Evolutionary conservation across 306 rosid genomes (phyloP), one percentile per base, ranked within the genome.

Genomic region (Medicago lupulina): DNA sequence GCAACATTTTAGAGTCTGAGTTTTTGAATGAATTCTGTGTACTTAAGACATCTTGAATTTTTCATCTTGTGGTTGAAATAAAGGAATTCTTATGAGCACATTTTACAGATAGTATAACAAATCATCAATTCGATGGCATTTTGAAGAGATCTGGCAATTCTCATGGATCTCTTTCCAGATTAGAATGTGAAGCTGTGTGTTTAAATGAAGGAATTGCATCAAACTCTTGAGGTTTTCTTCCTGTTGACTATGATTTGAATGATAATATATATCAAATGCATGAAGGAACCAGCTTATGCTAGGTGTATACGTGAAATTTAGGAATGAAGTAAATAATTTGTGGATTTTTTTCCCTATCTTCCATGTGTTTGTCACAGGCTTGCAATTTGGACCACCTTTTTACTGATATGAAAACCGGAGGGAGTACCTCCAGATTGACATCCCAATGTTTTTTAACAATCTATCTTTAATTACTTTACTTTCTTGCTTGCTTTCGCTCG

Each of bases 81-180:
- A n/a, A n/a, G n/a, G n/a, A n/a, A n/a, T n/a, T n/a, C n/a, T n/a
- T n/a, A n/a, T n/a, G n/a, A n/a, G n/a, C n/a, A n/a, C n/a, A n/a
- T n/a, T n/a, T n/a, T n/a, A 61, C 85, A 86, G 97, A 86, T 85
- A 60, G 72, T 82, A 43, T 54, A 34, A 64, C 83, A 57, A 87
- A 87, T 54, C 87, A 78, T 74, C 83, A 78, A 40, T 71, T 71
- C 67, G 87, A 87, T 83, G 65, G 81, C 67, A 77, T 34, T 79
- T 73, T 54, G 14, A 89, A 88, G 77, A 76, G 68, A 71, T 69
- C 79, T 44, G 95, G 70, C 61, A 81, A 21, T 82, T 82, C 79
- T 23, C 85, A 76, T 54, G 90, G 75, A 76, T 83, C 70, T 55
- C 69, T 87, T 81, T 66, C 85, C 47, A 82, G 63, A 50, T 75